Percentiles rank a stretch among this genome's conserved stretches.
Evolutionary conservation across 2,329 filamentous ascomycete species (phyloP).

Genomic region (Aschersonia sp.): DNA sequence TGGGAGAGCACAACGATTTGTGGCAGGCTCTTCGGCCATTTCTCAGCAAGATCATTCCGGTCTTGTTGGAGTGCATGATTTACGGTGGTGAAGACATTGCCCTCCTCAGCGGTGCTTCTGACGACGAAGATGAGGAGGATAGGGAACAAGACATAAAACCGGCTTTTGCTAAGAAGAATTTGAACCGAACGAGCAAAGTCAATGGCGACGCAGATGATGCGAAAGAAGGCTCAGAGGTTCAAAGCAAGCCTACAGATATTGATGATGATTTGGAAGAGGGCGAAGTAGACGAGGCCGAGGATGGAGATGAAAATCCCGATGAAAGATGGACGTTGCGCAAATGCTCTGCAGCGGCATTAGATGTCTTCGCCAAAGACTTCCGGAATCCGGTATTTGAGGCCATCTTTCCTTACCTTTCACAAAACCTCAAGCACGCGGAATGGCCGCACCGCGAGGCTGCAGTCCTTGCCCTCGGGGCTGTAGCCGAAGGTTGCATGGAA

Average conservation of each 20-base stretch:
- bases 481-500: conserved; percentile 86
- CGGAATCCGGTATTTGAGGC: conserved; percentile 76
- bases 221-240: conserved; percentile 21
- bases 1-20: conserved; percentile 74
- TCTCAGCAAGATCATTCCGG: conserved; percentile 73
- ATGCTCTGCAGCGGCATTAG: conserved; percentile 88
- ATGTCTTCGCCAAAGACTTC: conserved; percentile 88
- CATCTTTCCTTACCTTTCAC: conserved; percentile 83
- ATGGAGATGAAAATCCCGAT: conserved; percentile 75
- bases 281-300: conserved; percentile 65
- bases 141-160: conserved; percentile 84
- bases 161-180: conserved; percentile 62
- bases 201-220: conserved; percentile 22
- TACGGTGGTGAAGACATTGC: conserved; percentile 91
- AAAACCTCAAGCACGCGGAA: conserved; percentile 74
- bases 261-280: conserved; percentile 77
- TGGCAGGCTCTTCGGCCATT: conserved; percentile 65
- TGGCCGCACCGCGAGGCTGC: conserved; percentile 92
- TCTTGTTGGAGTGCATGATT: conserved; percentile 87
- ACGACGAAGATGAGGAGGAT: conserved; percentile 87
- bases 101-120: conserved; percentile 66
- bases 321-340: conserved; percentile 93
- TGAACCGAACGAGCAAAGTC: conserved; percentile 44
- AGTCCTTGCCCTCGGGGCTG: conserved; percentile 83
- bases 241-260: conserved; percentile 40